These are phyloP conservation scores for Ambrosia artemisiifolia DNA, from an alignment of 129 eudicot species.

Conservation along the genomic window DNA sequence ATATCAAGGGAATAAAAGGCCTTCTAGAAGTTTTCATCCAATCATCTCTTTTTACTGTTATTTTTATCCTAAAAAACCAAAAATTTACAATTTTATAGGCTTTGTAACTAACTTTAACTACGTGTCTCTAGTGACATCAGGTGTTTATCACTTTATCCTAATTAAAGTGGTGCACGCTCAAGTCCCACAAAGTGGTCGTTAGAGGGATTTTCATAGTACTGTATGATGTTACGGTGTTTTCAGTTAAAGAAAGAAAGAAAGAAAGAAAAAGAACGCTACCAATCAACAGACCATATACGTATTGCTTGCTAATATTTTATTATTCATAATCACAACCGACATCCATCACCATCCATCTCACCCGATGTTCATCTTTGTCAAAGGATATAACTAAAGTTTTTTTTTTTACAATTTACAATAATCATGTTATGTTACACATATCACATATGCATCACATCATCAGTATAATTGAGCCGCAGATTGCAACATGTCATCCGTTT, in stretches of 20 bases:
- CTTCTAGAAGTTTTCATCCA: slow-evolving; percentile 10
- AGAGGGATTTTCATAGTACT: too few relatives aligned
- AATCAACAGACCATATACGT: background rate
- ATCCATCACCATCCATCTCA: background rate
- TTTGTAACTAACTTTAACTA: background rate
- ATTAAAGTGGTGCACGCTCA: too few relatives aligned
- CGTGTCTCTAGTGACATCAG: too few relatives aligned
- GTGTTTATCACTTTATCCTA: too few relatives aligned
- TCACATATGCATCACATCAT: background rate
- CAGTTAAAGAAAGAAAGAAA: too few relatives aligned
- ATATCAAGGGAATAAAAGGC: background rate
- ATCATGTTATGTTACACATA: background rate
- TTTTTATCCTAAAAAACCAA: too few relatives aligned
- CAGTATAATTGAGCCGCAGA: background rate
- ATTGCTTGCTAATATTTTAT: background rate
- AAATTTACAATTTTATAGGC: background rate
- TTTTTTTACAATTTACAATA: too few relatives aligned
- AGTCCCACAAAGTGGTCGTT: too few relatives aligned
- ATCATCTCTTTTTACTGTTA: background rate
- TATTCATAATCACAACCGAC: background rate
- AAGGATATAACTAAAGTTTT: background rate
- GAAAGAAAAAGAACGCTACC: too few relatives aligned
- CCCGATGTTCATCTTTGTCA: background rate
- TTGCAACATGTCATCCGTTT: background rate
- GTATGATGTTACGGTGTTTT: too few relatives aligned